phyloP scores from a whole-genome alignment of 164 flowering plant genomes.

The Macadamia tetraphylla region DNA sequence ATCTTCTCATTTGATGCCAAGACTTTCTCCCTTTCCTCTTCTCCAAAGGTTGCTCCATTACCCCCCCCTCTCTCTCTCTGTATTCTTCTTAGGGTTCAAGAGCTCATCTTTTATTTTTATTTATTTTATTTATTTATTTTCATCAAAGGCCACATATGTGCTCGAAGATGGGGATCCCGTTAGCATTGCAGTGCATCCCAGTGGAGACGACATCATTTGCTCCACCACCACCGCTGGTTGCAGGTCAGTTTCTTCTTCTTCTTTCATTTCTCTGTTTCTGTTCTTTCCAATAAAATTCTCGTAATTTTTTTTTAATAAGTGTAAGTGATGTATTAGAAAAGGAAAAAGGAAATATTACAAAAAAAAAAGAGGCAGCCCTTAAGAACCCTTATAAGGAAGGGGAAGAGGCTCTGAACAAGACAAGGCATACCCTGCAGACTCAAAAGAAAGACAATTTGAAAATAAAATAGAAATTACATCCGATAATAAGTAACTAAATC shows the following conservation, averaged over 20 bases:
- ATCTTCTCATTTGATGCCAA: constrained; percentile 66
- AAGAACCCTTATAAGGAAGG: too few relatives aligned
- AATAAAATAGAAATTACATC: too few relatives aligned
- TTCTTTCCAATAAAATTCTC: neutral
- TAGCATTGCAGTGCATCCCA: constrained; percentile 72
- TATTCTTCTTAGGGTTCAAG: neutral
- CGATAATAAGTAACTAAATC: too few relatives aligned
- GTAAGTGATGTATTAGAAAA: too few relatives aligned
- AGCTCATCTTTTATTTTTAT: neutral
- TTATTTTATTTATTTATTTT: constrained; percentile 2
- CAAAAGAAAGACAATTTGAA: too few relatives aligned
- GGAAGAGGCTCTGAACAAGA: too few relatives aligned
- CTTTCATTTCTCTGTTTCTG: neutral
- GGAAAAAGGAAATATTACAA: too few relatives aligned
- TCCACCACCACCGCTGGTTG: constrained; percentile 63
- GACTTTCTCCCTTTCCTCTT: constrained; percentile 55
- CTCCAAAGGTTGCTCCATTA: constrained; percentile 52
- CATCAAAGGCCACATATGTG: constrained; percentile 42
- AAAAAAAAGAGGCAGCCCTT: too few relatives aligned
- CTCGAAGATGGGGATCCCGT: constrained; percentile 63
- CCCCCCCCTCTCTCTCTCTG: neutral
- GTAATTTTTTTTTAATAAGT: neutral
- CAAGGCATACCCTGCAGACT: too few relatives aligned
- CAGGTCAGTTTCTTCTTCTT: constrained; percentile 40
- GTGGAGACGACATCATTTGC: constrained; percentile 75